Percentiles rank a stretch among this genome's conserved stretches.
Evolutionary conservation across 129 eudicot genomes (phyloP).

Genomic region (Heracleum sosnowskyi): DNA sequence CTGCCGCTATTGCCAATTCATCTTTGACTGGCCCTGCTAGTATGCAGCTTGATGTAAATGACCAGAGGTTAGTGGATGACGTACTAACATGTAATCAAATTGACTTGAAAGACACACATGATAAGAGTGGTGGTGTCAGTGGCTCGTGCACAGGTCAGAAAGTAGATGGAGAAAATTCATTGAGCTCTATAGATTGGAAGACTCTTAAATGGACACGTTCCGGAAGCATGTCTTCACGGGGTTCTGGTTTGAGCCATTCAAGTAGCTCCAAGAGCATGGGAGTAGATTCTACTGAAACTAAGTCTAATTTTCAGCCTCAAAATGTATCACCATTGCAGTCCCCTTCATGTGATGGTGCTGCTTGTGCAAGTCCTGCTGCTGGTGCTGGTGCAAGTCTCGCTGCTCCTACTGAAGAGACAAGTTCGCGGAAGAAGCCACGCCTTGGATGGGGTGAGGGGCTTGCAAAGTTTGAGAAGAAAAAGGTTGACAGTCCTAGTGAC

Average conservation of each 20-base stretch:
- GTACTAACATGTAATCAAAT: constrained; percentile 30
- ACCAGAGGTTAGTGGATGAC: constrained; percentile 33
- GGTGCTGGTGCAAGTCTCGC: constrained; percentile 29
- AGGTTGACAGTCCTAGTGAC: constrained; percentile 71
- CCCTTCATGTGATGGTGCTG: constrained; percentile 50
- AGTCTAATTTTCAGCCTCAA: constrained; percentile 32
- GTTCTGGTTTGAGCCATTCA: constrained; percentile 65
- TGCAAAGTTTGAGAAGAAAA: constrained; percentile 93
- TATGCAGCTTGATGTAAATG: constrained; percentile 4
- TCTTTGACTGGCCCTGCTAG: constrained; percentile 40
- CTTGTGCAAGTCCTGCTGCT: constrained; percentile 36
- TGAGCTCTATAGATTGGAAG: constrained; percentile 71
- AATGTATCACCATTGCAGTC: constrained; percentile 30
- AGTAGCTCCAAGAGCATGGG: constrained; percentile 71
- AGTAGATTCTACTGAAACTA: constrained; percentile 37
- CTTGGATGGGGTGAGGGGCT: constrained; percentile 99
- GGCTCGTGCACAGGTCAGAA: constrained; percentile 33
- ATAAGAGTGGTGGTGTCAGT: constrained; percentile 38
- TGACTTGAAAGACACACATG: constrained; percentile 46
- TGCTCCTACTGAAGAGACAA: constrained; percentile 46
- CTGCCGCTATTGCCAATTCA: constrained; percentile 35
- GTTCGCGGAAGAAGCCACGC: constrained; percentile 79
- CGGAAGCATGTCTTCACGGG: constrained; percentile 73
- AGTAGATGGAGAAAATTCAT: constrained; percentile 43
- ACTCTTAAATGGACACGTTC: constrained; percentile 82